Conservation (phyloP, 768 basidiomycete genomes). For the Mycena chlorophos region DNA sequence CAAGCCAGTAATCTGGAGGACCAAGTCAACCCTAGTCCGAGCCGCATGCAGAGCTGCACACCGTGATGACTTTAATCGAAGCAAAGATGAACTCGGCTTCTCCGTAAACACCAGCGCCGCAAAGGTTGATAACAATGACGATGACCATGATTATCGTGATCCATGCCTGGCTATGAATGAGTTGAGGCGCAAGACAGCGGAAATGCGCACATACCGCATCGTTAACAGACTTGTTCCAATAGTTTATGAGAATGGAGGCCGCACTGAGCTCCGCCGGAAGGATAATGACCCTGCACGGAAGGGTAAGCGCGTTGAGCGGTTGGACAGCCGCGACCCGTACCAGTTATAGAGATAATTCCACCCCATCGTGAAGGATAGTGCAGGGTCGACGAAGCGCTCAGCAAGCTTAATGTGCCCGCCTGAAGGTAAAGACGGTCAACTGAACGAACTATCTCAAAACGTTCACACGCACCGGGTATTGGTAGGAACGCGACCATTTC, state of each 20-base stretch:
- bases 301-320: background rate
- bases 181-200: background rate
- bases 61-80: conserved; percentile 87
- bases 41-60: background rate
- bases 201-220: conserved; percentile 45
- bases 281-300: conserved; percentile 38
- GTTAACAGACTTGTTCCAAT: conserved; percentile 58
- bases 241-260: conserved; percentile 74
- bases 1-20: conserved; percentile 54
- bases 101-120: conserved; percentile 78
- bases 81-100: conserved; percentile 89
- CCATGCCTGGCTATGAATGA: conserved; percentile 45
- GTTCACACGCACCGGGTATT: background rate
- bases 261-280: conserved; percentile 75
- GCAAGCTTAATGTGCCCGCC: conserved; percentile 56
- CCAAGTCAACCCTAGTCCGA: background rate
- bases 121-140: conserved; percentile 72
- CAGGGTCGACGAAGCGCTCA: conserved; percentile 79
- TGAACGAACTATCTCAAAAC: conserved; percentile 42
- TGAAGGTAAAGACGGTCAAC: conserved; percentile 64
- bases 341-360: conserved; percentile 64
- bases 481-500: conserved; percentile 26
- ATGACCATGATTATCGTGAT: conserved; percentile 63
- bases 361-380: conserved; percentile 58
- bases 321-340: conserved; percentile 27